Base-by-base conservation (phyloP, 176 grass and related monocot genomes). In the Thinopyrum elongatum region DNA sequence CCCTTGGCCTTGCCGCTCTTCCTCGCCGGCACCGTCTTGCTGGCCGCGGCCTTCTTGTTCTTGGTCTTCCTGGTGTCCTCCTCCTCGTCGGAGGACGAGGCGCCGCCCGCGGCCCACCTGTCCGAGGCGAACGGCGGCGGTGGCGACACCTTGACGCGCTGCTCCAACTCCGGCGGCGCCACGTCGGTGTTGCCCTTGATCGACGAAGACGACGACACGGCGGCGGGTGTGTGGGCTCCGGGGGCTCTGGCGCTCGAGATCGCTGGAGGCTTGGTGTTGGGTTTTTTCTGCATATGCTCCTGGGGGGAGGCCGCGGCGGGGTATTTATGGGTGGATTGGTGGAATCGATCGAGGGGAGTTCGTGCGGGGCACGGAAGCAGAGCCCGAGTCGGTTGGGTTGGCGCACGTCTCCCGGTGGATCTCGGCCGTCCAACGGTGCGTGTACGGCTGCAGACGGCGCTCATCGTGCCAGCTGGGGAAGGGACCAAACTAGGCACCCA, bases 241-340 rank as follows among this genome's bases (percentile, higher is more conserved):
- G 67, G 58, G 11, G 30, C 36, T 38, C 51, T 38, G 5, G 74
- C 74, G 65, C 39, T 84, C 0, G 81, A 79, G 65, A 71, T 88
- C 29, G 85, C 14, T 21, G 29, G 78, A 62, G 62, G 62, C 17
- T 51, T 79, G 22, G 55, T 0, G 55, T 89, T 89, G 41, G 81
- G 65, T 10, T 42, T 73, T 44, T 65, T 76, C 47, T 65, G 77
- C 4, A 70, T 29, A 81, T 11, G 71, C 3, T 28, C 5, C 7
- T 17, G 13, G 71, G 14, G 41, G 39, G 41, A 47, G 25, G 71
- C 41, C 41, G 41, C 71, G 71, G 26, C 7, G 25, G 7, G 41
- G 36, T 33, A 83, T 88, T 83, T 88, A 70, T 88, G 13, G 51
- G 72, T 47, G 39, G 70, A 74, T 88, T 9, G 51, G 73, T 74